Evolutionary conservation across 768 basidiomycete genomes (phyloP).

Genomic region (Atractiella rhizophila): DNA sequence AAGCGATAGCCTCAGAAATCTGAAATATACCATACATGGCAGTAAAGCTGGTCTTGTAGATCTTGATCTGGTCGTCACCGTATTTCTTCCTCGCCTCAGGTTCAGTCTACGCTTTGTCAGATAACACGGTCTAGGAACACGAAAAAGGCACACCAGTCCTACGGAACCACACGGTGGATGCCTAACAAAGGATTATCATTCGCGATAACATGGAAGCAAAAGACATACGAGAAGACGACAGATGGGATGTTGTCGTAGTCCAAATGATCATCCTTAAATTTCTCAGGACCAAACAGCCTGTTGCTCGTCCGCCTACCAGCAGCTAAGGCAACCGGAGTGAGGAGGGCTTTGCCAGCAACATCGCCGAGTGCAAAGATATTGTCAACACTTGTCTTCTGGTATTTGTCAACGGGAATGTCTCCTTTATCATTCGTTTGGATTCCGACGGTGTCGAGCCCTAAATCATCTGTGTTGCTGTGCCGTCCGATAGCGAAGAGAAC

Average conservation of each 20-base stretch:
- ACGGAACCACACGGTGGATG: constrained; percentile 91
- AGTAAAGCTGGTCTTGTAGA: constrained; percentile 38
- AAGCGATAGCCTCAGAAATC: too few relatives aligned
- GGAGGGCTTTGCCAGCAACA: constrained; percentile 65
- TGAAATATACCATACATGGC: too few relatives aligned
- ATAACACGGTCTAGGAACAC: neutral
- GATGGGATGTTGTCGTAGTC: constrained; percentile 72
- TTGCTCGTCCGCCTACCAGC: constrained; percentile 74
- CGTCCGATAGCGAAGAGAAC: constrained; percentile 91
- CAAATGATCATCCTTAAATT: constrained; percentile 63
- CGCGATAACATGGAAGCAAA: neutral
- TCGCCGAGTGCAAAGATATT: constrained; percentile 69
- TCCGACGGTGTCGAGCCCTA: constrained; percentile 47
- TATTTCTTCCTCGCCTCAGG: constrained; percentile 66
- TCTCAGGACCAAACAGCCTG: constrained; percentile 60
- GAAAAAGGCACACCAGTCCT: constrained; percentile 30
- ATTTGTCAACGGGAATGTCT: constrained; percentile 73
- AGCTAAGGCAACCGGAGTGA: constrained; percentile 94
- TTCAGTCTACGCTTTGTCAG: constrained; percentile 32
- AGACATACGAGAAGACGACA: constrained; percentile 56
- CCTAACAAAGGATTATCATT: constrained; percentile 24
- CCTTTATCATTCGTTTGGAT: constrained; percentile 52
- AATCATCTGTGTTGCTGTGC: constrained; percentile 44
- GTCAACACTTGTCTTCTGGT: constrained; percentile 50
- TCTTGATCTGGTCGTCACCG: constrained; percentile 57